These are phyloP conservation scores for Collybia sp. DNA, from an alignment of 768 basidiomycete species.

Conservation along the genomic window DNA sequence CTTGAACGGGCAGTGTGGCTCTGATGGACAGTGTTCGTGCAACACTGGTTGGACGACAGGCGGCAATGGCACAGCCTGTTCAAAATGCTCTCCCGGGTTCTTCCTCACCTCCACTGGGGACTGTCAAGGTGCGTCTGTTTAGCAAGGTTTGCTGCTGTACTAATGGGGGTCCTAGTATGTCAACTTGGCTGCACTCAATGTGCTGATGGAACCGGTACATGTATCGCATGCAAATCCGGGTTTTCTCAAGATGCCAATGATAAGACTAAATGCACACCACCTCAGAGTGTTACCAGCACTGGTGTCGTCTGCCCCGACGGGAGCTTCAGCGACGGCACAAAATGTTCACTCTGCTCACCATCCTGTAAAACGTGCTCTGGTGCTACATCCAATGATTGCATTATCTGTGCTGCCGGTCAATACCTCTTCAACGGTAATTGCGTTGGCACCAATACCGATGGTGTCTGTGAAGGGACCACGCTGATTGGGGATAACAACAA, in stretches of 20 bases:
- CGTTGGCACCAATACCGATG: slow-evolving; percentile 58
- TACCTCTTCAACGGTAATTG: slow-evolving; percentile 68
- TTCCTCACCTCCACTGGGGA: slow-evolving; percentile 67
- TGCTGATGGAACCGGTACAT: slow-evolving; percentile 61
- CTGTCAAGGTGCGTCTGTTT: slow-evolving; percentile 53
- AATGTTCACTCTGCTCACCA: slow-evolving; percentile 57
- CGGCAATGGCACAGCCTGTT: slow-evolving; percentile 71
- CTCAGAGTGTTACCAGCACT: slow-evolving; percentile 41
- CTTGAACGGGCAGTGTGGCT: slow-evolving; percentile 70
- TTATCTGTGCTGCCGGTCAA: slow-evolving; percentile 57
- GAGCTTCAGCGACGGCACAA: slow-evolving; percentile 50
- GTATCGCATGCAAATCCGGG: slow-evolving; percentile 65
- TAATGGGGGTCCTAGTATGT: slow-evolving; percentile 46
- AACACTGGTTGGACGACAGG: slow-evolving; percentile 72
- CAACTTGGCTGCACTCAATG: slow-evolving; percentile 69
- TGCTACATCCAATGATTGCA: slow-evolving; percentile 63
- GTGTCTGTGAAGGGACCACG: slow-evolving; percentile 68
- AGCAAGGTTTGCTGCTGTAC: slow-evolving; percentile 1
- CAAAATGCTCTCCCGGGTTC: slow-evolving; percentile 70
- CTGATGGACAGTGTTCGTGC: slow-evolving; percentile 69
- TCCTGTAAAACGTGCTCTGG: slow-evolving; percentile 71
- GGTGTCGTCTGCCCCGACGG: slow-evolving; percentile 61
- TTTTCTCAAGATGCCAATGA: slow-evolving; percentile 67
- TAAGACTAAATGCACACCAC: slow-evolving; percentile 58
- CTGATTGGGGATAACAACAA: slow-evolving; percentile 80